phyloP scores from a whole-genome alignment of 2,329 filamentous ascomycete genomes.

The Waltergamsia citrina region DNA sequence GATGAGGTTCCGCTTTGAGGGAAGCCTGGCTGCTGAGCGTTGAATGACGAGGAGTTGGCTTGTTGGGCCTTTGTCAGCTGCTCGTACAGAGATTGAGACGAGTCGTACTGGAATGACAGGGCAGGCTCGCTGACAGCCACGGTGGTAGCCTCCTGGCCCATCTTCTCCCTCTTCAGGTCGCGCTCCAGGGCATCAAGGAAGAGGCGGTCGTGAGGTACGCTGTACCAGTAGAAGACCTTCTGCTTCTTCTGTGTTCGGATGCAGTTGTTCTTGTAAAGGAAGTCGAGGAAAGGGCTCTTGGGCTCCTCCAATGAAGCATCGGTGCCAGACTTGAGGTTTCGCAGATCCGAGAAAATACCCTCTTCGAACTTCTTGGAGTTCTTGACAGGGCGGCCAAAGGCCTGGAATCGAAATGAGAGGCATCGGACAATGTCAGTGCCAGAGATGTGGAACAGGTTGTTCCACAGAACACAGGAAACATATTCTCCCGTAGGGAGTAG shows the following conservation, averaged over 20 bases:
- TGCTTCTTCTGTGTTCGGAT: constrained; percentile 99
- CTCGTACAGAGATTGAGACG: constrained; percentile 96
- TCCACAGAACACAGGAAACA: constrained; percentile 97
- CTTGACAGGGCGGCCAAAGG: constrained; percentile 95
- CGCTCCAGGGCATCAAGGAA: constrained; percentile 97
- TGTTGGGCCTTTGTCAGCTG: constrained; percentile 99
- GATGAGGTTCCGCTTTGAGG: constrained; percentile 74
- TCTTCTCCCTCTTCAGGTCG: constrained; percentile 98
- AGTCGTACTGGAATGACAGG: constrained; percentile 97
- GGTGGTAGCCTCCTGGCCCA: constrained; percentile 96
- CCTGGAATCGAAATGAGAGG: constrained; percentile 95
- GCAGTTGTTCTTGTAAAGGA: constrained; percentile 99
- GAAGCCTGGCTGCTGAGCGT: constrained; percentile 64
- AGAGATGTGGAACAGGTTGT: constrained; percentile 98
- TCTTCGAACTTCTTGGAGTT: constrained; percentile 99
- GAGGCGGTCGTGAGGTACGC: constrained; percentile 91
- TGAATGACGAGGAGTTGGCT: constrained; percentile 96
- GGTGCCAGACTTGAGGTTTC: constrained; percentile 96
- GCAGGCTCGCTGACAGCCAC: constrained; percentile 95
- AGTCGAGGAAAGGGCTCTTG: constrained; percentile 96
- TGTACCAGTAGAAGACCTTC: constrained; percentile 99
- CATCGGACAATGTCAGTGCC: constrained; percentile 98
- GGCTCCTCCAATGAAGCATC: constrained; percentile 97
- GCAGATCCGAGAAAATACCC: constrained; percentile 96
- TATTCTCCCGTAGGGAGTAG: constrained; percentile 96